These are phyloP conservation scores for Mortierella hygrophila DNA, from an alignment of 192 early-diverging fungal species.

Conservation along the genomic window DNA sequence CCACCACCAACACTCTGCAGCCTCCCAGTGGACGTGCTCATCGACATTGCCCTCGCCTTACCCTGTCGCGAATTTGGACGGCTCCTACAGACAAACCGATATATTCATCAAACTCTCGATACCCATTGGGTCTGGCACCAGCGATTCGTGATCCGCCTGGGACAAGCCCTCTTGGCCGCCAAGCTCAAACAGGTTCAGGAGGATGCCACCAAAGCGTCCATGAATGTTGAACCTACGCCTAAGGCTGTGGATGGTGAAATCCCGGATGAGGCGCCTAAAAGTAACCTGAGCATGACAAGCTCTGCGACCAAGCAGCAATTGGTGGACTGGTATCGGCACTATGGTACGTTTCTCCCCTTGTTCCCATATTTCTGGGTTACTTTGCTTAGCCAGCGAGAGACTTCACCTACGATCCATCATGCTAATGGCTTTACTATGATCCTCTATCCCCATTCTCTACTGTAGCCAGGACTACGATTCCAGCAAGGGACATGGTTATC, in stretches of 20 bases:
- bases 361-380: neutral
- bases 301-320: neutral
- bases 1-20: neutral
- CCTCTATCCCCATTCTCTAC: neutral
- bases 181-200: neutral
- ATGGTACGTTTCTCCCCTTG: neutral
- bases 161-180: constrained; percentile 5
- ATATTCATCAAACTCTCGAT: neutral
- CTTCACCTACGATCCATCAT: neutral
- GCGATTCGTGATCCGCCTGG: constrained; percentile 16
- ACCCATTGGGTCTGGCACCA: constrained; percentile 27
- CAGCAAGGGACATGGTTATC: neutral
- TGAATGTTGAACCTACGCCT: neutral
- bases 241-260: neutral
- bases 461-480: neutral
- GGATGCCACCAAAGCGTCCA: neutral
- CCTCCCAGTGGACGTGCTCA: constrained; percentile 15
- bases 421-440: neutral
- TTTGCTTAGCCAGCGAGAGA: neutral
- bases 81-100: constrained; percentile 12
- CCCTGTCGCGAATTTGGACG: constrained; percentile 14
- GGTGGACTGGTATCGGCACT: neutral
- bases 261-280: neutral
- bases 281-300: neutral
- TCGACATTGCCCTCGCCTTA: neutral